Conservation (phyloP, 805 yeast species). For the Teunomyces lycoperdinae region DNA sequence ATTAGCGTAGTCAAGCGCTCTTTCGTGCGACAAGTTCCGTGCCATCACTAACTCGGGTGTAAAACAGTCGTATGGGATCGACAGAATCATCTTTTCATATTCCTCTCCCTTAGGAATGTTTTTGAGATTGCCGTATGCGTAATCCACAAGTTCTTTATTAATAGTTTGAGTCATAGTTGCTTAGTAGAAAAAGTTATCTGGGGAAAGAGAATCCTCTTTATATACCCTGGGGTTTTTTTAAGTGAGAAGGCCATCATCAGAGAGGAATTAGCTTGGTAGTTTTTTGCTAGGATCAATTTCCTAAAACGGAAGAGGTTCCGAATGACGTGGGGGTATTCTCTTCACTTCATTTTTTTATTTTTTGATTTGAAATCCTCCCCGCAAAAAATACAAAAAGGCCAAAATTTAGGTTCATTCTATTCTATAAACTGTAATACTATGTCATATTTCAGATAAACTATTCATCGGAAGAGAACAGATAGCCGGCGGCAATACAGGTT, state of each 20-base stretch:
- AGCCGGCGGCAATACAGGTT: constrained; percentile 23
- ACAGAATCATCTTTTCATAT: constrained; percentile 56
- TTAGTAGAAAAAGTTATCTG: neutral
- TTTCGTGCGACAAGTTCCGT: constrained; percentile 33
- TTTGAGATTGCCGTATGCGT: constrained; percentile 30
- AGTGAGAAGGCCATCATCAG: too few relatives aligned
- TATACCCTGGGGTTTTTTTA: too few relatives aligned
- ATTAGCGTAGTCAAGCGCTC: constrained; percentile 30
- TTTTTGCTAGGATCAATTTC: too few relatives aligned
- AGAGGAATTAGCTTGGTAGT: too few relatives aligned
- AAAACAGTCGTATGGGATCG: constrained; percentile 44
- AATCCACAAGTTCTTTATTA: constrained; percentile 31
- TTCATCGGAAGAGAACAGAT: constrained; percentile 14
- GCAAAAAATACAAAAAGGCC: neutral
- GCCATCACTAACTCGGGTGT: constrained; percentile 22
- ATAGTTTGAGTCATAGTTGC: constrained; percentile 11
- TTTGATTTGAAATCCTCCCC: too few relatives aligned
- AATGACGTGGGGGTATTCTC: neutral
- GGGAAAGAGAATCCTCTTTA: neutral
- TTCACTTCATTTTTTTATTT: too few relatives aligned
- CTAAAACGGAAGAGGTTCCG: too few relatives aligned
- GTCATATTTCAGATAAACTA: neutral
- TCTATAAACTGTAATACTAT: neutral
- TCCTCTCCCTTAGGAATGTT: constrained; percentile 38
- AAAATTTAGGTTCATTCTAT: neutral